Base-by-base conservation (phyloP, 2,329 filamentous ascomycete species). In the Aspergillaceae sp. region DNA sequence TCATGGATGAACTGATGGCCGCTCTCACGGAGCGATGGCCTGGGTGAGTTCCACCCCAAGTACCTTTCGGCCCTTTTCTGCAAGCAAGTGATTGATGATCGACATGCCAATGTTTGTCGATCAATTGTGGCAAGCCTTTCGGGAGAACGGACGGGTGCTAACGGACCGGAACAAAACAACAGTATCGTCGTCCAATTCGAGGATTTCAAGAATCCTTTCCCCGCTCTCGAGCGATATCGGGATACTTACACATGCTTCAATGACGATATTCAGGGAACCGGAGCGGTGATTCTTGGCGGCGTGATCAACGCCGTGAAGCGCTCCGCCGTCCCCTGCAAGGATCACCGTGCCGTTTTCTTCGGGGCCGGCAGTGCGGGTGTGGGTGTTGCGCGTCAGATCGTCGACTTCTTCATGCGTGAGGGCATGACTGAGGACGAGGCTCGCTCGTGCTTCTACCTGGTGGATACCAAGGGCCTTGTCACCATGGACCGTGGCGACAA, bases 181-280 rank as follows among this genome's bases (percentile, higher is more conserved):
- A 79, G 78, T 53, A 83, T 84, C 56, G 80, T 84, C 54, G 87
- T 97, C 52, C 92, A 97, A 66, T 97, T 95, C 59, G 91, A 97
- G 68, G 92, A 97, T 64, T 97, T 95, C 70, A 94, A 97, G 75
- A 94, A 91, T 61, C 91, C 92, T 41, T 98, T 97, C 79, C 85
- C 86, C 52, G 91, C 94, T 61, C 79, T 97, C 36, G 86, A 92
- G 65, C 82, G 88, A 50, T 97, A 97, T 73, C 85, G 87, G 57
- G 77, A 90, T 65, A 79, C 77, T 54, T 91, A 95, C 76, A 90
- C 87, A 68, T 94, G 87, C 77, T 98, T 98, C 80, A 97, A 97
- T 69, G 92, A 97, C 63, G 91, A 98, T 65, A 92, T 98, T 63
- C 91, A 97, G 74, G 91, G 91, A 55, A 97, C 92, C 57, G 92